Base-by-base conservation (phyloP, 2,329 filamentous ascomycete genomes). In the Diaporthe helianthi region DNA sequence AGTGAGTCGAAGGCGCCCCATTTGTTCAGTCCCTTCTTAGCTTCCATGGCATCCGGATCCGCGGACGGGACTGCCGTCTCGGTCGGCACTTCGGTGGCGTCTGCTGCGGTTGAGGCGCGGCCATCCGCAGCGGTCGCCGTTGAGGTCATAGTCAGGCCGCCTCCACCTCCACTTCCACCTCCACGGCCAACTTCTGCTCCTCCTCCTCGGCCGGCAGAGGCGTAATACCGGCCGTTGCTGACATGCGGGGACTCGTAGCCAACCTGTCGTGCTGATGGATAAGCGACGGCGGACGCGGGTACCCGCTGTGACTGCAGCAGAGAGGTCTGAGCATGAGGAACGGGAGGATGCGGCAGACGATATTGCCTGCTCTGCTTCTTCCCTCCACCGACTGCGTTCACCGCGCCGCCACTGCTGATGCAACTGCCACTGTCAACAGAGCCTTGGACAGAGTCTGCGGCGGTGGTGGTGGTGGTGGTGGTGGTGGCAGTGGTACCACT, bases 1-100 rank as follows among this genome's bases (percentile, higher is more conserved):
- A 26, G n/a, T 15, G 29, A 60, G 33, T 61, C 52, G 68, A 61
- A 65, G 36, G 64, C 70, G 38, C 64, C 64, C 68, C 68, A 70
- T 46, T 70, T 65, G 58, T 67, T 53, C 17, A 68, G 64, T 46
- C 65, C 63, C 26, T 61, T 60, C 24, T 52, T 66, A n/a, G 67
- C 52, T 2, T 61, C 47, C 49, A 69, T 33, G n/a, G 29, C 22
- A 4, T 68, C 65, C 33, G 64, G 68, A 19, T 58, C 58, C n/a
- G 38, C 26, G n/a, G 65, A 44, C 24, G 66, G 66, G 26, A 38
- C 60, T 36, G 52, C 46, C 41, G 64, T 24, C 15, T 67, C 64
- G 41, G 33, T 38, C 19, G 64, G 15, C 8, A 52, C 64, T 41
- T 67, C 24, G 19, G 55, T 29, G 38, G 55, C 38, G 13, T 10